These are phyloP conservation scores for Salix arbutifolia DNA, from an alignment of 345 rosid genomes.

Conservation along the genomic window DNA sequence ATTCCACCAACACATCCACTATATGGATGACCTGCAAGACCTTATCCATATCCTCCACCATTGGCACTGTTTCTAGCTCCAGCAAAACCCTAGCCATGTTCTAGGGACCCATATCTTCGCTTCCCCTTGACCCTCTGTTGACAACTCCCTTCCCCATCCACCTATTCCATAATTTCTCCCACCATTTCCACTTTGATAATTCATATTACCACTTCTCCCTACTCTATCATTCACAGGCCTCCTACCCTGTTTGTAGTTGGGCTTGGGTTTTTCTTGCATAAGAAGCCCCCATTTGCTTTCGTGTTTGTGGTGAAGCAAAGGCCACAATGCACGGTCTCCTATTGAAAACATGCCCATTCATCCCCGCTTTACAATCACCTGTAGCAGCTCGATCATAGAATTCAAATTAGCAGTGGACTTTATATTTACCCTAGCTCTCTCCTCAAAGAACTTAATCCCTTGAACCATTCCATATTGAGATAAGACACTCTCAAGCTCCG, in stretches of 20 bases:
- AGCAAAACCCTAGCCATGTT: conserved; percentile 58
- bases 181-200: conserved; percentile 69
- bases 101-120: conserved; percentile 63
- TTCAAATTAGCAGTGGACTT: conserved; percentile 86
- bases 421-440: conserved; percentile 88
- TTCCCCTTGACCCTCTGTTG: conserved; percentile 42
- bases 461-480: conserved; percentile 68
- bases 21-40: conserved; percentile 58
- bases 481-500: conserved; percentile 60
- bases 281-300: conserved; percentile 59
- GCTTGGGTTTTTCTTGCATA: conserved; percentile 1
- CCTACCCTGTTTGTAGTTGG: conserved; percentile 59
- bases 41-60: conserved; percentile 66
- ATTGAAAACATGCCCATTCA: conserved; percentile 68
- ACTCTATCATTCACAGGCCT: conserved; percentile 51
- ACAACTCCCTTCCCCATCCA: conserved; percentile 54
- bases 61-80: conserved; percentile 48
- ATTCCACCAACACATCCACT: conserved; percentile 58
- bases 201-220: conserved; percentile 35
- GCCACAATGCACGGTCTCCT: conserved; percentile 82
- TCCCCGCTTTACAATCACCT: conserved; percentile 65
- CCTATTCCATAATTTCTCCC: conserved; percentile 66
- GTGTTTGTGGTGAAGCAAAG: conserved; percentile 57
- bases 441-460: conserved; percentile 81
- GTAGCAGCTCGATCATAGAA: conserved; percentile 68